Base-by-base conservation (phyloP, 768 basidiomycete genomes). In the Boletus sp. region DNA sequence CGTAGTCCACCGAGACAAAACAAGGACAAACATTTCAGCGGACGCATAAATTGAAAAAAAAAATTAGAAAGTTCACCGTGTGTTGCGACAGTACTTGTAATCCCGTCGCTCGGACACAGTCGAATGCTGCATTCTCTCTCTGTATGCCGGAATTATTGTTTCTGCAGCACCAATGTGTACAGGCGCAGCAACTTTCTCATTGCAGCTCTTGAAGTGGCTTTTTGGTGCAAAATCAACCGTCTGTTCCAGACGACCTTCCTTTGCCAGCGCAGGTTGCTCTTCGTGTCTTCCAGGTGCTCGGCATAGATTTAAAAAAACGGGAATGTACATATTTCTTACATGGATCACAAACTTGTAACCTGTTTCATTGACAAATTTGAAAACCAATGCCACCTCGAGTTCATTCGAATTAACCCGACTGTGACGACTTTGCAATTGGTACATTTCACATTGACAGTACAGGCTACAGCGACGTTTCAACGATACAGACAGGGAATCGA, bases 201-300 rank as follows among this genome's bases (percentile, higher is more conserved):
- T 70, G 68, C 65, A 70, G 65, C 60, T 65, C 70, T 68, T 72
- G 68, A 69, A 69, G 68, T 69, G 68, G 59, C 28, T 65, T 71
- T 65, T 8, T 55, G 67, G 67, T 69, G 67, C 67, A 55, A 69
- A 2, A 69, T 55, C 7, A 12, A 69, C 3, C 29, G 50, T 60
- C 53, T 50, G n/a, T 52, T 36, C 18, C 18, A 29, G 56, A 47
- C 54, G 24, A 45, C 48, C 46, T 52, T 62, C 45, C 20, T 29
- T 48, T 47, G 54, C 59, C 57, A 30, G 65, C 50, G 17, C 33
- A 14, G 58, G 24, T 55, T 54, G 5, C 6, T 20, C 3, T 41
- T 45, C 15, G 30, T 47, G 33, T 32, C 32, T 37, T 40, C 50
- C 55, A 50, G 12, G 20, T 35, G 56, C 53, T 47, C 12, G 57